Base-by-base conservation (phyloP, 2,329 filamentous ascomycete species). In the Fusarium xyrophilum region DNA sequence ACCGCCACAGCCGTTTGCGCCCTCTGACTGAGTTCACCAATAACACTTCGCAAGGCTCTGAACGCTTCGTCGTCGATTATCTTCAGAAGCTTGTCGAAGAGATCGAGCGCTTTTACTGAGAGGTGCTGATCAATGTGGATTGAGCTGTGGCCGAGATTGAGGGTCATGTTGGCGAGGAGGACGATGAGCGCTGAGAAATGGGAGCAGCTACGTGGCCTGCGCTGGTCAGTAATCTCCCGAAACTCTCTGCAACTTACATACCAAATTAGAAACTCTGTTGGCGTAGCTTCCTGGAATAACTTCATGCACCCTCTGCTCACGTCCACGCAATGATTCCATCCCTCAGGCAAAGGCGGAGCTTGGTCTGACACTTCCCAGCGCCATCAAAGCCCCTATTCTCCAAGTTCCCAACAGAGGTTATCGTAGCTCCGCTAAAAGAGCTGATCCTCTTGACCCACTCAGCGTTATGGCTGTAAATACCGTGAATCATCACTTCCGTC, bases 401-500 rank as follows among this genome's bases (percentile, higher is more conserved):
- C 42, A 76, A 47, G 3, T 69, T 70, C 6, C 67, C 56, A 5
- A 80, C 72, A 4, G 73, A n/a, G 2, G 38, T 40, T 36, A 64
- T 46, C 6, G 38, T 68, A 3, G 66, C 65, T 10, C 58, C 69
- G 1, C 75, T 75, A 12, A 76, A 73, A 5, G 71, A 70, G 21
- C 74, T 75, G 2, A 82, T 73, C 5, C 66, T 64, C 52, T 75
- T 73, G 8, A 81, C 64, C 80, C 80, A 82, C 2, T 79, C 76
- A 0, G 77, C 75, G 7, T 78, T 72, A 12, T 75, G 61, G n/a
- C 77, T 79, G 30, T 79, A 82, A 4, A 82, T 72, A 3, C 81
- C 79, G 30, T 81, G 79, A 1, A 76, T 74, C 69, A 76, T 78
- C 13, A 78, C 73, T n/a, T 79, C 72, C 1, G 76, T 78, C 35